Evolutionary conservation across 2,329 filamentous ascomycete species (phyloP), one percentile per base, ranked within the genome.

Genomic region (Blumeria graminis): DNA sequence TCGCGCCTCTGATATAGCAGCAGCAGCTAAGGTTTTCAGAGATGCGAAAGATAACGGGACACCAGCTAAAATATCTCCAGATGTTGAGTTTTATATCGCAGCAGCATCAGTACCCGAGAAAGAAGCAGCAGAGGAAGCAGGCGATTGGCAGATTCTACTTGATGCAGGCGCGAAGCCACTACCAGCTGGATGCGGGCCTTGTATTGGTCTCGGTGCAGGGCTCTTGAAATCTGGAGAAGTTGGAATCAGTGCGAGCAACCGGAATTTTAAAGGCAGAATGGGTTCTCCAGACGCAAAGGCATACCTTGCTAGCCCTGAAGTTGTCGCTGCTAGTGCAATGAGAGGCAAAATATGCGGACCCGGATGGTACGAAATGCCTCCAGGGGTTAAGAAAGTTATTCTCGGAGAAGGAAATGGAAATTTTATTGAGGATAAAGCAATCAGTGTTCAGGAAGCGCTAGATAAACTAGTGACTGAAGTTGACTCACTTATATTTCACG

Each of bases 201-300:
- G 90, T 65, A 95, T 96, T 59, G 89, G 89, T 7, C 75, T 94
- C 0, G 86, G 84, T 8, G 66, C 64, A 0, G 89, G 89, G 39
- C 73, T 94, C 0, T 75, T 94, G 0, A 82, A 95, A 67, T 75
- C 78, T 1, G 86, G 85, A n/a, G 88, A 95, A 70, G 80, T 88
- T 9, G 88, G 88, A 22, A 89, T 95, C 62, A 81, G 76, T 59
- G 86, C 87, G 0, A 81, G 75, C 55, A 95, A 95, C 71, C 75
- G 89, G 10, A 94, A 94, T 68, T 95, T 89, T 73, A 88, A 89
- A 69, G 89, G 88, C 0, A 79, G 89, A 2, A 93, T 95, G 85
- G 89, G 89, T 3, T 82, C 77, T 13, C 80, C 76, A 2, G 78
- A 85, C 5, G 85, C 87, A 0, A 81, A 87, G 64, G 86, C 87